Conservation (phyloP, 208 protist genomes). For the Zelonia costaricensis region DNA sequence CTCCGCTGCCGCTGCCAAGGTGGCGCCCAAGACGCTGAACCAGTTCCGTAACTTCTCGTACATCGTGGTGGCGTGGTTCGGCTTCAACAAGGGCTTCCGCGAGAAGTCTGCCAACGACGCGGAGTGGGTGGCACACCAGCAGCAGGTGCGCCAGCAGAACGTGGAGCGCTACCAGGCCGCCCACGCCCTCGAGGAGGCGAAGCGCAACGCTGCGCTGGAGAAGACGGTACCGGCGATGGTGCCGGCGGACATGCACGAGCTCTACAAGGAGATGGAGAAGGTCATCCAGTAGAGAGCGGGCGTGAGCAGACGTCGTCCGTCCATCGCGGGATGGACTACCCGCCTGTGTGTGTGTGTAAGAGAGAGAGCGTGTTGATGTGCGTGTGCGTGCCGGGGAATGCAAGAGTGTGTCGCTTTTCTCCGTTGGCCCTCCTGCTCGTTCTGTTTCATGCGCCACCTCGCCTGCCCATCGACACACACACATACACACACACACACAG, state of each 20-base stretch:
- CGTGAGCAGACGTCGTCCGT: no score
- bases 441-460: no score
- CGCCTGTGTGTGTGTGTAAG: no score
- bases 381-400: no score
- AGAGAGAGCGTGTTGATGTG: no score
- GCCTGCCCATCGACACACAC: neutral
- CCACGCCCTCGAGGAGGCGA: slow-evolving; percentile 33
- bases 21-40: slow-evolving; percentile 82
- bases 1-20: slow-evolving; percentile 60
- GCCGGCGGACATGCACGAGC: slow-evolving; percentile 59
- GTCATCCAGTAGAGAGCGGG: slow-evolving; percentile 36
- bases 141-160: slow-evolving; percentile 62
- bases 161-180: slow-evolving; percentile 61
- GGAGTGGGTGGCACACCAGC: slow-evolving; percentile 73
- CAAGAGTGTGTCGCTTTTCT: no score
- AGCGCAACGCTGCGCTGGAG: slow-evolving; percentile 17
- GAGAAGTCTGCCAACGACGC: slow-evolving; percentile 85
- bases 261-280: slow-evolving; percentile 77
- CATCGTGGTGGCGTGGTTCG: slow-evolving; percentile 77
- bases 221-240: slow-evolving; percentile 52
- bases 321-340: no score
- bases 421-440: no score
- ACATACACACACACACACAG: neutral
- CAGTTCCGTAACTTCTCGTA: slow-evolving; percentile 89
- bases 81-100: slow-evolving; percentile 74